phyloP scores from a whole-genome alignment of 768 basidiomycete genomes.

The Pleurotus pulmonarius region DNA sequence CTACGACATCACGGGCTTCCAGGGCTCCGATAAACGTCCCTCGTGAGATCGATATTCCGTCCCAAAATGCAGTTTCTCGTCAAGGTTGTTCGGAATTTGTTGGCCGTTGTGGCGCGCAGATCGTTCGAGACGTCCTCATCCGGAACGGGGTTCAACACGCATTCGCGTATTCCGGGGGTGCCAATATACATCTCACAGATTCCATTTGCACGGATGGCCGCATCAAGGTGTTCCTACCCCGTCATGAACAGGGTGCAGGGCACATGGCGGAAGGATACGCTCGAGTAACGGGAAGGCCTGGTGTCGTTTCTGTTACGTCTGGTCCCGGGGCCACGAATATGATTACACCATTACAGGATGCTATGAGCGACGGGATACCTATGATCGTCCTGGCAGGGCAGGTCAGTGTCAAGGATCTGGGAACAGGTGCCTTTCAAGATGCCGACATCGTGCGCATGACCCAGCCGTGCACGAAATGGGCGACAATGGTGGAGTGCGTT shows the following conservation, averaged over 20 bases:
- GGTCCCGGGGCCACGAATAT: conserved; percentile 98
- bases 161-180: conserved; percentile 97
- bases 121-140: conserved; percentile 99
- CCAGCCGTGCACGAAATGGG: conserved; percentile 97
- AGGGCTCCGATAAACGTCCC: too few species aligned
- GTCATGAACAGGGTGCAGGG: conserved; percentile 97
- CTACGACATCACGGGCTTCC: too few species aligned
- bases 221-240: conserved; percentile 92
- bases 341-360: conserved; percentile 97
- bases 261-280: conserved; percentile 99
- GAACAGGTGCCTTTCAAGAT: conserved; percentile 98
- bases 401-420: conserved; percentile 96
- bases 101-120: conserved; percentile 94
- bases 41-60: too few species aligned
- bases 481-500: conserved; percentile 98
- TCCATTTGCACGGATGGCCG: conserved; percentile 95
- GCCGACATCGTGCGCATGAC: conserved; percentile 97
- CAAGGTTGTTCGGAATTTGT: conserved; percentile 54
- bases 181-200: conserved; percentile 97
- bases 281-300: conserved; percentile 94
- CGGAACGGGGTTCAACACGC: conserved; percentile 93
- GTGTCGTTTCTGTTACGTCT: conserved; percentile 96
- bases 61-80: too few species aligned
- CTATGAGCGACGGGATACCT: conserved; percentile 89
- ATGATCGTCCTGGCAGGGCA: conserved; percentile 95